Conservation (phyloP, 106 monocot species). For the Platanthera guangdongensis region DNA sequence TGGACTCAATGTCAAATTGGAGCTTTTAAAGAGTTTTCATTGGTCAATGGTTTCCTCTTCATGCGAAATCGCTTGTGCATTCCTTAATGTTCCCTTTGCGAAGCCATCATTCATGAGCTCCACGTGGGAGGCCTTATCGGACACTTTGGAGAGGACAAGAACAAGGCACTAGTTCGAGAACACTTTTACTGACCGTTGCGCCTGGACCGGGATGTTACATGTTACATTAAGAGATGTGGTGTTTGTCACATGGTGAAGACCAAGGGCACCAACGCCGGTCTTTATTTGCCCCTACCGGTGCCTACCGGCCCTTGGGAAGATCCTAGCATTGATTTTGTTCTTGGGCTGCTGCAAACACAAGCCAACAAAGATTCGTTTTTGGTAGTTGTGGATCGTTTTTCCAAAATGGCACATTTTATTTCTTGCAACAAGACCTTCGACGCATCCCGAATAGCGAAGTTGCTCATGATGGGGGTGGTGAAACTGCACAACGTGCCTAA, state of each 20-base stretch:
- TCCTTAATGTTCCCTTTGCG: no score
- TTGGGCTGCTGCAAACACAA: not conserved
- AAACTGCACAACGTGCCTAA: not conserved
- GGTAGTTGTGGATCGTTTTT: slow-evolving; percentile 10
- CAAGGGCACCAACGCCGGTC: not conserved
- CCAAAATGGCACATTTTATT: slow-evolving; percentile 17
- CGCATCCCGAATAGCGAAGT: not conserved
- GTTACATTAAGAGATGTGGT: not conserved
- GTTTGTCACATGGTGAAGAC: not conserved
- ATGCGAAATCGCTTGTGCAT: not conserved
- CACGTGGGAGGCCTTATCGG: not conserved
- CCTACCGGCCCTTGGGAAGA: not conserved
- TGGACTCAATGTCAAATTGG: no score
- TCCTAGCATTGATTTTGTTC: not conserved
- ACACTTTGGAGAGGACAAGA: slow-evolving; percentile 4
- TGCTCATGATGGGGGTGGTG: not conserved
- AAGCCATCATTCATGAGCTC: no score
- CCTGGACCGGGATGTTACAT: not conserved
- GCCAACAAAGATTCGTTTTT: slow-evolving; percentile 1
- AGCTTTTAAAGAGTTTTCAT: no score
- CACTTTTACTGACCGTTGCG: slow-evolving; percentile 5
- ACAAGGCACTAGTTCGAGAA: not conserved
- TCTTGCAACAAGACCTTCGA: not conserved
- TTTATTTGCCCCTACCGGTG: slow-evolving; percentile 9
- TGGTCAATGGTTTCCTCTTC: slow-evolving; percentile 1